phyloP scores from a whole-genome alignment of 192 early-diverging fungal species.

The Umbelopsis sp. region DNA sequence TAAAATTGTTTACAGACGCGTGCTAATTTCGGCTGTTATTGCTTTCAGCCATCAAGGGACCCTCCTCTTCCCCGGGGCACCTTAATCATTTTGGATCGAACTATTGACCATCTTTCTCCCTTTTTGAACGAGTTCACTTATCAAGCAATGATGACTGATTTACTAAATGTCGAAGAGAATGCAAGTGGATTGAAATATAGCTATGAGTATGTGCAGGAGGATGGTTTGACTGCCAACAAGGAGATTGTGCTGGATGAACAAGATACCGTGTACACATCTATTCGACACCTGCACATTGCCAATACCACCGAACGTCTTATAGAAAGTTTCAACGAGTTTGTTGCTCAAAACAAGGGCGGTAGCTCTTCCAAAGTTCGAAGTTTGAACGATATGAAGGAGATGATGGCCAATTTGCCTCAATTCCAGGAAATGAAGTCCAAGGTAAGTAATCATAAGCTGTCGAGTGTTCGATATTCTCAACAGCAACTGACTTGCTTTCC shows the following conservation, averaged over 20 bases:
- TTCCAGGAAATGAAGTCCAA: constrained; percentile 84
- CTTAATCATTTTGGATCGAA: constrained; percentile 89
- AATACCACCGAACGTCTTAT: constrained; percentile 75
- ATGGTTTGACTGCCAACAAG: constrained; percentile 45
- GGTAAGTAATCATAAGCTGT: not conserved
- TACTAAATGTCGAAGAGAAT: constrained; percentile 70
- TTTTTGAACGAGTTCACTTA: constrained; percentile 99
- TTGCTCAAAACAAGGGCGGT: constrained; percentile 76
- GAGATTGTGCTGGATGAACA: constrained; percentile 70
- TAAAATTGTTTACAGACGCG: not conserved
- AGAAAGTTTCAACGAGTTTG: constrained; percentile 76
- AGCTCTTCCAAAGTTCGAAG: constrained; percentile 24
- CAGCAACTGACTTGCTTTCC: not conserved
- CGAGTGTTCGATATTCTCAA: not conserved
- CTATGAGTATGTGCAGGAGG: constrained; percentile 54
- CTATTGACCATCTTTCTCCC: constrained; percentile 87
- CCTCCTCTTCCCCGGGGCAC: constrained; percentile 67
- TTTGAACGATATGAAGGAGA: constrained; percentile 86
- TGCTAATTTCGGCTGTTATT: not conserved
- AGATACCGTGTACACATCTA: constrained; percentile 76
- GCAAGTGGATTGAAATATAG: constrained; percentile 59
- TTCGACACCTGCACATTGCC: constrained; percentile 83
- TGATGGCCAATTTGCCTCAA: constrained; percentile 80
- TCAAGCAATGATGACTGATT: constrained; percentile 96
- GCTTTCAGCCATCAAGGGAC: constrained; percentile 43